Base-by-base conservation (phyloP, 2,329 filamentous ascomycete genomes). In the Alternaria panax region DNA sequence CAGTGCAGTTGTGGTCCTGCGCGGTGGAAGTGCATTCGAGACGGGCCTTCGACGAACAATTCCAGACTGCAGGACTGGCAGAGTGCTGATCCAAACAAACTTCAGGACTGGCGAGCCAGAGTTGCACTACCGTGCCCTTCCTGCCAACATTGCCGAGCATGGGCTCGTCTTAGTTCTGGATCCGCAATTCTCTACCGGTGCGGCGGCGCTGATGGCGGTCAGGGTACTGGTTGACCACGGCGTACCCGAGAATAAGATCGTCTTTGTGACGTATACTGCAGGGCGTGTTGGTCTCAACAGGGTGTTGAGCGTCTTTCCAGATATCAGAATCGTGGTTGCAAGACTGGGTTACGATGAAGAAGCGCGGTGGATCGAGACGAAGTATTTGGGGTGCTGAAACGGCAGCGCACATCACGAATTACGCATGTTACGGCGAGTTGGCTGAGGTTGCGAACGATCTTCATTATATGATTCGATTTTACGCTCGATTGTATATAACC, bases 191-290 rank as follows among this genome's bases (percentile, higher is more conserved):
- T 92, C 92, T 25, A 93, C 90, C 62, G 95, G 95, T 42, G 94
- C 93, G 34, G 87, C 88, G 12, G 88, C 87, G 5, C 81, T 99
- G 58, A 99, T 99, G 95, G 93, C 95, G 1, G 93, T 98, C 41
- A 91, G 95, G 73, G 92, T 98, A n/a, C 82, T 99, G 53, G 88
- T 97, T 16, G 95, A 99, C 76, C 93, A 98, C 73, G 95, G 95
- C 11, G 93, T 98, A 7, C 81, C 87, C 6, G 89, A 95, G 74
- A 87, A 92, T 45, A 89, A 85, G 65, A 97, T 99, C 65, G 92
- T 97, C 32, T 90, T 98, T 75, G 93, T 96, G 38, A 97, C 94
- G 4, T 97, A 96, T 75, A 90, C 92, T 65, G 94, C 93, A 4
- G 94, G 94, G 8, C 88, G 88, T 65, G 87, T 92, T 68, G 95